Percentiles rank a stretch among this genome's conserved stretches.
These are phyloP conservation scores for Oehlia diaphana DNA, from an alignment of 192 early-diverging fungal genomes.

Conservation along the genomic window DNA sequence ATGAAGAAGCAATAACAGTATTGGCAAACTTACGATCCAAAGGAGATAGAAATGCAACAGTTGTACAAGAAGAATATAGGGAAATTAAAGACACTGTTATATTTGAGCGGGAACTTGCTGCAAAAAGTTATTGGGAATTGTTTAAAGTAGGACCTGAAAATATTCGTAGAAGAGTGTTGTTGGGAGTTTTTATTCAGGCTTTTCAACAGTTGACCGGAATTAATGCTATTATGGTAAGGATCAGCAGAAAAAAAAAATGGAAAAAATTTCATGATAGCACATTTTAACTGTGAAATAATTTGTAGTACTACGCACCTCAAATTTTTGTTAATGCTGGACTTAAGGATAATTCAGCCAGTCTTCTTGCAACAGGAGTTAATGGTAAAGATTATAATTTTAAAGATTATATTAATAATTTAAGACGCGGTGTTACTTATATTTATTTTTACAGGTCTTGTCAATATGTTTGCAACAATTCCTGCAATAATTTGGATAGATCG, in stretches of 20 bases:
- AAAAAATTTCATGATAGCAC: neutral
- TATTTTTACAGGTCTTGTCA: conserved; percentile 54
- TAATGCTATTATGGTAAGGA: conserved; percentile 86
- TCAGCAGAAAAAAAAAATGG: conserved; percentile 33
- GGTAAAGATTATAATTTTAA: conserved; percentile 40
- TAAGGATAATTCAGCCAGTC: conserved; percentile 12
- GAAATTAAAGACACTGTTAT: conserved; percentile 70
- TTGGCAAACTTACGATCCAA: conserved; percentile 67
- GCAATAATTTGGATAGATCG: conserved; percentile 81
- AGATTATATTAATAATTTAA: conserved; percentile 41
- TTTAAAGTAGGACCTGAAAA: conserved; percentile 48
- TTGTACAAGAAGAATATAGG: conserved; percentile 61
- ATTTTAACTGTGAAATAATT: neutral
- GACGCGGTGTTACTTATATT: neutral
- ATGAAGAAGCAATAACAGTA: conserved; percentile 66
- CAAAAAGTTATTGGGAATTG: conserved; percentile 63
- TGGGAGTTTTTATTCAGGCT: conserved; percentile 70
- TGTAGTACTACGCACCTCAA: conserved; percentile 48
- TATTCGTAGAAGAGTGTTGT: conserved; percentile 56
- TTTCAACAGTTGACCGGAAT: conserved; percentile 87
- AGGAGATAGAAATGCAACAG: conserved; percentile 56
- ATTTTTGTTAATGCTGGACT: conserved; percentile 42
- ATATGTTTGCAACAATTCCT: conserved; percentile 83
- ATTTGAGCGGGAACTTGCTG: conserved; percentile 64
- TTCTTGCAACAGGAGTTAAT: conserved; percentile 44